These are phyloP conservation scores for Astrephomene gubernaculifera DNA, from an alignment of 139 green algal genomes.

Conservation along the genomic window DNA sequence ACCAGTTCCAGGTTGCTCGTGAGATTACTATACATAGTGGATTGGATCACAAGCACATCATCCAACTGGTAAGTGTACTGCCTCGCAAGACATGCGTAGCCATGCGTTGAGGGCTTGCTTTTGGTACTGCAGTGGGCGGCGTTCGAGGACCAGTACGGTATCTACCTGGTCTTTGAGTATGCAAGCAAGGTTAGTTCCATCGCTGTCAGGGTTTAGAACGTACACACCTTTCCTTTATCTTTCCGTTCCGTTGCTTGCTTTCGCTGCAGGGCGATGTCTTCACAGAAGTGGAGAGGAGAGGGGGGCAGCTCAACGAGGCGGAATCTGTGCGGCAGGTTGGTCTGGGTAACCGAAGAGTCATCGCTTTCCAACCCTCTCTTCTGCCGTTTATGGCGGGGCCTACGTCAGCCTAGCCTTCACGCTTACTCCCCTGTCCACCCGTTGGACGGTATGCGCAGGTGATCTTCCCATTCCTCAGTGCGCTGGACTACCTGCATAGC, in stretches of 20 bases:
- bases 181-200: slow-evolving; percentile 15
- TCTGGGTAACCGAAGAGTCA: too few relatives aligned
- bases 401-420: too few relatives aligned
- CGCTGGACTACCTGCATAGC: slow-evolving; percentile 71
- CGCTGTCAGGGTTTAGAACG: neutral
- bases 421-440: neutral
- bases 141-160: slow-evolving; percentile 67
- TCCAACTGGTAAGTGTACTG: slow-evolving; percentile 59
- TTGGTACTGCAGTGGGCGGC: slow-evolving; percentile 59
- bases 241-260: too few relatives aligned
- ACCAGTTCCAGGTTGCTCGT: slow-evolving; percentile 66
- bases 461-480: slow-evolving; percentile 65
- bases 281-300: slow-evolving; percentile 61
- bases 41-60: slow-evolving; percentile 70
- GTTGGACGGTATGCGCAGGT: slow-evolving; percentile 50
- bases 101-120: neutral
- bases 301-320: slow-evolving; percentile 59
- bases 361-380: too few relatives aligned
- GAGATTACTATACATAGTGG: slow-evolving; percentile 69
- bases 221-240: too few relatives aligned
- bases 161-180: slow-evolving; percentile 53
- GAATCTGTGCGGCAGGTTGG: slow-evolving; percentile 59
- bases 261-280: slow-evolving; percentile 64
- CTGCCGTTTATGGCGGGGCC: too few relatives aligned
- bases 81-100: neutral